Percentiles rank a stretch among this genome's conserved stretches.
Evolutionary conservation across 352 stramenopile genomes (phyloP).

Genomic region (Halophytophthora batemanensis): DNA sequence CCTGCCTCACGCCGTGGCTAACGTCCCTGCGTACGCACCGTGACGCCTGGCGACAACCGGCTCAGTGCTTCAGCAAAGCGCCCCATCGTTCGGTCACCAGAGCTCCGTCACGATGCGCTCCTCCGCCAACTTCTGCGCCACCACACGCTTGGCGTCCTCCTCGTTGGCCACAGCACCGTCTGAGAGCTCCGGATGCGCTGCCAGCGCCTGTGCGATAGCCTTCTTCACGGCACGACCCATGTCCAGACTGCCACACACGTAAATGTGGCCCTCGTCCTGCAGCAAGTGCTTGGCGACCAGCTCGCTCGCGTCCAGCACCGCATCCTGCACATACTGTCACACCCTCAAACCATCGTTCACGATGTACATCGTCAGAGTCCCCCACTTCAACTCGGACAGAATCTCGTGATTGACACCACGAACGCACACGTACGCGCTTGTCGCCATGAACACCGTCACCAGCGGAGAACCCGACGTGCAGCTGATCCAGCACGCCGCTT

Average conservation of each 20-base stretch:
- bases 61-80: not conserved
- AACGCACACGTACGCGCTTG: conserved; percentile 43
- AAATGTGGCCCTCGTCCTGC: conserved; percentile 57
- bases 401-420: too few relatives aligned
- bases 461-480: conserved; percentile 66
- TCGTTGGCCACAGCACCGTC: conserved; percentile 21
- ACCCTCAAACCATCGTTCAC: too few relatives aligned
- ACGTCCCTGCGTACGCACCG: too few relatives aligned
- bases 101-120: conserved; percentile 68
- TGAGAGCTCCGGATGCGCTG: conserved; percentile 36
- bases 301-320: conserved; percentile 47
- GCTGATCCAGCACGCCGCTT: conserved; percentile 42
- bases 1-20: too few relatives aligned
- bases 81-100: conserved; percentile 34
- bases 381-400: not conserved
- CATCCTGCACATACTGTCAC: conserved; percentile 71
- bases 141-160: conserved; percentile 38
- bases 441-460: conserved; percentile 7
- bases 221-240: conserved; percentile 80
- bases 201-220: conserved; percentile 45
- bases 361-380: not conserved
- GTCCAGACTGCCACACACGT: conserved; percentile 70
- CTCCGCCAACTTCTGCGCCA: conserved; percentile 39
- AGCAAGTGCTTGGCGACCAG: conserved; percentile 60
- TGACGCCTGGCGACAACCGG: too few relatives aligned